Percentiles rank a stretch among this genome's conserved stretches.
Conservation (phyloP, 2,329 filamentous ascomycete genomes). For the Proliferodiscus dingleyae region DNA sequence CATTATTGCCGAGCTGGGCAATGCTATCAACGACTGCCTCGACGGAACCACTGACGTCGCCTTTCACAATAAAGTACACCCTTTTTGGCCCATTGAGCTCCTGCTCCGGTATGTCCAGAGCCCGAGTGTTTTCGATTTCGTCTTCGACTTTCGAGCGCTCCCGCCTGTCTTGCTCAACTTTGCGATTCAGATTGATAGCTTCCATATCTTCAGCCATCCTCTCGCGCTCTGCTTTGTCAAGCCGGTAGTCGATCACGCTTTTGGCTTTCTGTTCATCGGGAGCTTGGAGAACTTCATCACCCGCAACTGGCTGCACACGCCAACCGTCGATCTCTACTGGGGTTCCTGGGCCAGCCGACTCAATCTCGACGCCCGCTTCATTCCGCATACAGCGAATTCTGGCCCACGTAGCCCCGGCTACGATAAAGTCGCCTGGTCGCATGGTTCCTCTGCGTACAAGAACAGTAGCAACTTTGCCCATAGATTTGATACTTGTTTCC, state of each 20-base stretch:
- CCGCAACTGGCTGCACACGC: constrained; percentile 80
- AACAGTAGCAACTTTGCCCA: constrained; percentile 81
- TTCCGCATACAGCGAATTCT: constrained; percentile 80
- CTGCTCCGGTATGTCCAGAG: constrained; percentile 28
- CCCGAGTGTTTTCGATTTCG: constrained; percentile 29
- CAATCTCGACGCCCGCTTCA: constrained; percentile 69
- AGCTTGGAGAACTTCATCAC: constrained; percentile 82
- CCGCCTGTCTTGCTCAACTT: constrained; percentile 51
- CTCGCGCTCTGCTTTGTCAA: constrained; percentile 65
- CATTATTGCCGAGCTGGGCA: constrained; percentile 73
- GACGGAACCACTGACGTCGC: constrained; percentile 87
- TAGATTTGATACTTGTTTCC: constrained; percentile 81
- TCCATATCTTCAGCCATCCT: constrained; percentile 64
- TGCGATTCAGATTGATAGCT: constrained; percentile 67
- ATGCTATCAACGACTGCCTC: constrained; percentile 82
- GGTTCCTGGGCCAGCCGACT: constrained; percentile 76
- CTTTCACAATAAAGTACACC: constrained; percentile 83
- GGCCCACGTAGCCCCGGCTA: constrained; percentile 85
- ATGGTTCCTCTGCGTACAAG: constrained; percentile 86
- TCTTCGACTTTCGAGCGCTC: constrained; percentile 55
- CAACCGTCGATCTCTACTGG: constrained; percentile 95
- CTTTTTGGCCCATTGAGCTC: constrained; percentile 42
- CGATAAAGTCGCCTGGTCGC: constrained; percentile 72
- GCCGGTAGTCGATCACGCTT: constrained; percentile 69
- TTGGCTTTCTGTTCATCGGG: constrained; percentile 73